Conservation (phyloP, 1,284 basidiomycete species). For the Apiotrichum laibachii region DNA sequence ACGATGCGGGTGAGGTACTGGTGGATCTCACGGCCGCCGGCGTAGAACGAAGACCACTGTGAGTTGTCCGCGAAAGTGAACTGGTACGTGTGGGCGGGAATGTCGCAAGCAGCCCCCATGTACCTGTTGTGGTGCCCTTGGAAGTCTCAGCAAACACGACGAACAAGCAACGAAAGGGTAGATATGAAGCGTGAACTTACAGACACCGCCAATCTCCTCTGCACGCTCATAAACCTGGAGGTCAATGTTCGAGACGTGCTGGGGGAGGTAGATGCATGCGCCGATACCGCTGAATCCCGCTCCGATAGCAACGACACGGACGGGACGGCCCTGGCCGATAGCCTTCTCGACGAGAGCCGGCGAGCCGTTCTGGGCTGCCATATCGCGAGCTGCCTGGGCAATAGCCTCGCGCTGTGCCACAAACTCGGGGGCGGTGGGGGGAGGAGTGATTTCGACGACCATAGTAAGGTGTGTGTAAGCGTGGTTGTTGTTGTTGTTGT, state of each 20-base stretch:
- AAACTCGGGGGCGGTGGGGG: too few relatives aligned
- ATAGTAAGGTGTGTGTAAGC: too few relatives aligned
- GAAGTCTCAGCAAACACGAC: neutral
- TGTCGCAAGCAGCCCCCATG: conserved; percentile 36
- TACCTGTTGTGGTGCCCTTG: conserved; percentile 36
- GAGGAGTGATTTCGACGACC: too few relatives aligned
- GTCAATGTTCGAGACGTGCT: conserved; percentile 13
- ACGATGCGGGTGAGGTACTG: conserved; percentile 27
- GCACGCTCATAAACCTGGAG: conserved; percentile 16
- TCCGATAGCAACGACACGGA: conserved; percentile 18
- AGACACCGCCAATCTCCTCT: conserved; percentile 19
- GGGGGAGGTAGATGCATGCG: conserved; percentile 8
- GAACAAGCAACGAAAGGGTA: too few relatives aligned
- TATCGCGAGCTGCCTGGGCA: too few relatives aligned
- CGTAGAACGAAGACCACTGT: conserved; percentile 30
- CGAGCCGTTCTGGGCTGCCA: neutral
- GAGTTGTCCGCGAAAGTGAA: conserved; percentile 25
- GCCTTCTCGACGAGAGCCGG: conserved; percentile 9
- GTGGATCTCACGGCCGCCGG: conserved; percentile 30
- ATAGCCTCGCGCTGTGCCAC: too few relatives aligned
- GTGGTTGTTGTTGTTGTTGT: too few relatives aligned
- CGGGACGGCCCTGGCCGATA: neutral
- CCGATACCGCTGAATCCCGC: conserved; percentile 16
- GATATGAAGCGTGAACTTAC: too few relatives aligned
- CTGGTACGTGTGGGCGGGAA: conserved; percentile 34